A percentile compares a stretch with the other conserved stretches of the same genome.
Conservation (phyloP, 139 green algal genomes). For the Picochlorum sp. region DNA sequence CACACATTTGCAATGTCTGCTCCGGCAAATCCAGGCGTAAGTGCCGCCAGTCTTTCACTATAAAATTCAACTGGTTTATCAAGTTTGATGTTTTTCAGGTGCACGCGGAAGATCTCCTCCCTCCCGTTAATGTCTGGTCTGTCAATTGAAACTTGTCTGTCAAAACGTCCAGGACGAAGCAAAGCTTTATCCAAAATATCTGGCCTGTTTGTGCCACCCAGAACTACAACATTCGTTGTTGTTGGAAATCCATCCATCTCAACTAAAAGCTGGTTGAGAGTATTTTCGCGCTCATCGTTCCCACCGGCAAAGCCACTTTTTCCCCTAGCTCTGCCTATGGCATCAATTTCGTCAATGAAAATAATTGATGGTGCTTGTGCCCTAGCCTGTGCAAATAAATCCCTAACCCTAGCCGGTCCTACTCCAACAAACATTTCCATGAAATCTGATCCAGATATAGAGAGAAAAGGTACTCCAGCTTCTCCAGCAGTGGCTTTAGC, state of each 20-base stretch:
- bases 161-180: conserved; percentile 86
- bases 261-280: conserved; percentile 97
- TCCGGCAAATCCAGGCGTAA: conserved; percentile 89
- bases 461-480: conserved; percentile 88
- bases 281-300: conserved; percentile 98
- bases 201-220: conserved; percentile 95
- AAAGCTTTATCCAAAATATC: conserved; percentile 97
- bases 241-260: conserved; percentile 84
- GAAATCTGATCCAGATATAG: conserved; percentile 55
- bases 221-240: conserved; percentile 90
- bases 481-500: conserved; percentile 93
- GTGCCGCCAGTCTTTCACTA: conserved; percentile 78
- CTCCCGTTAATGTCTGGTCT: conserved; percentile 91
- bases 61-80: conserved; percentile 68
- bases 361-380: conserved; percentile 88
- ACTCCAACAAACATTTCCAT: conserved; percentile 92
- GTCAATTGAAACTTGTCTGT: conserved; percentile 94
- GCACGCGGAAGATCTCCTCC: conserved; percentile 92
- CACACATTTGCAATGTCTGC: conserved; percentile 98
- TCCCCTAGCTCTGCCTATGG: conserved; percentile 69
- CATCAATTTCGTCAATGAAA: conserved; percentile 81
- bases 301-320: conserved; percentile 70
- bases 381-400: conserved; percentile 87
- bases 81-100: conserved; percentile 78
- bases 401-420: conserved; percentile 81